A percentile compares a stretch with the other conserved stretches of the same genome.
Conservation (phyloP, 1,139 yeast species). For the Yamadazyma friedrichii region DNA sequence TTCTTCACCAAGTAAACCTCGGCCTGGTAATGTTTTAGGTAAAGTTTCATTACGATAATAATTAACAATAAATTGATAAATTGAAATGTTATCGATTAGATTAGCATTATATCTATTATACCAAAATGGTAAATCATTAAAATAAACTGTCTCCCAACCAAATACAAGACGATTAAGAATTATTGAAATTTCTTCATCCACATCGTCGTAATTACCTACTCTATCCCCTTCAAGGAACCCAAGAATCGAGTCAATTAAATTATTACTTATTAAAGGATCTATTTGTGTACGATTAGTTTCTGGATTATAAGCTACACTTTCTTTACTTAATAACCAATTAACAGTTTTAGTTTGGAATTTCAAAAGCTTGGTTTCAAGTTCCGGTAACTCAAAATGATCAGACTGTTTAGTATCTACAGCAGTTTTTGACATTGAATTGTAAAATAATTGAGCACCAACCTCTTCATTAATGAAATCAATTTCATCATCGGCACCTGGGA, state of each 20-base stretch:
- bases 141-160: slow-evolving; percentile 48
- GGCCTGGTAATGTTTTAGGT: slow-evolving; percentile 41
- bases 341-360: slow-evolving; percentile 65
- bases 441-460: slow-evolving; percentile 25
- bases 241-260: slow-evolving; percentile 8
- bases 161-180: slow-evolving; percentile 41
- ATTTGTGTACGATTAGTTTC: slow-evolving; percentile 22
- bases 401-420: slow-evolving; percentile 23
- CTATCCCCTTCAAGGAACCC: background rate
- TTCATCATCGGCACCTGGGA: background rate
- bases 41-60: slow-evolving; percentile 16
- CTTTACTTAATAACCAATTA: slow-evolving; percentile 61
- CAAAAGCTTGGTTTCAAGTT: slow-evolving; percentile 47
- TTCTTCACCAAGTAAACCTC: slow-evolving; percentile 82
- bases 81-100: slow-evolving; percentile 32
- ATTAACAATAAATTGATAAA: slow-evolving; percentile 25
- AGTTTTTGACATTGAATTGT: slow-evolving; percentile 32
- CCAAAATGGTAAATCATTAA: slow-evolving; percentile 30
- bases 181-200: slow-evolving; percentile 15
- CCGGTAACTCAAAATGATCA: slow-evolving; percentile 38
- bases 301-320: slow-evolving; percentile 46
- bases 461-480: slow-evolving; percentile 9
- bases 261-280: slow-evolving; percentile 17
- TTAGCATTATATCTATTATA: slow-evolving; percentile 52
- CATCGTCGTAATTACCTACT: background rate